Percentiles rank a stretch among this genome's conserved stretches.
These are phyloP conservation scores for Candida labiduridarum DNA, from an alignment of 1,139 yeast genomes.

Conservation along the genomic window DNA sequence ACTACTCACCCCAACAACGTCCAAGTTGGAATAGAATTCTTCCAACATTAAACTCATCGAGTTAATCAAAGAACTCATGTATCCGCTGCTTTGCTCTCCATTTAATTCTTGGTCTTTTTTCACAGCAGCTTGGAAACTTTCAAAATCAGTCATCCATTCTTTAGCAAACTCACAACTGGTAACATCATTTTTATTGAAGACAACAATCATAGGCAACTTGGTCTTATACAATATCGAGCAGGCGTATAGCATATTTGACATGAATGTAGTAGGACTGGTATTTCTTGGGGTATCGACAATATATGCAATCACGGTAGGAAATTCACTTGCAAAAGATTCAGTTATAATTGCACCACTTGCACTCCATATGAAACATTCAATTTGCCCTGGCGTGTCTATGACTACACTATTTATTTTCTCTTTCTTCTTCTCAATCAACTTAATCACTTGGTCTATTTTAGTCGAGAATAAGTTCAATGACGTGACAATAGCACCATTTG, in stretches of 20 bases:
- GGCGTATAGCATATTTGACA: conserved; percentile 97
- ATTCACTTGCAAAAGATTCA: conserved; percentile 93
- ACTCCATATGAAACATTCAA: conserved; percentile 95
- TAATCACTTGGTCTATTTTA: conserved; percentile 92
- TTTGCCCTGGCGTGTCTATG: conserved; percentile 98
- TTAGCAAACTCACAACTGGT: conserved; percentile 82
- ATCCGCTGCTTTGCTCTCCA: conserved; percentile 79
- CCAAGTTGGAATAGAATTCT: conserved; percentile 92
- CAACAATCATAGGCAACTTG: conserved; percentile 94
- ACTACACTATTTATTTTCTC: conserved; percentile 70
- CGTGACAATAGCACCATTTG: conserved; percentile 98
- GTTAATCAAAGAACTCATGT: conserved; percentile 91
- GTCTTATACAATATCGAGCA: conserved; percentile 96
- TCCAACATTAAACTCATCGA: conserved; percentile 96
- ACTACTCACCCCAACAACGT: conserved; percentile 88
- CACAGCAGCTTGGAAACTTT: conserved; percentile 81
- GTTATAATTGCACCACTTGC: conserved; percentile 97
- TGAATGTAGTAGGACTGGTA: conserved; percentile 92
- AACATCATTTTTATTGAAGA: conserved; percentile 93
- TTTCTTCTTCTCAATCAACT: conserved; percentile 79
- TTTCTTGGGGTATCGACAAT: conserved; percentile 96
- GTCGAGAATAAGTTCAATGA: conserved; percentile 90
- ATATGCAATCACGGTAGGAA: conserved; percentile 95
- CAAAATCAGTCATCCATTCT: conserved; percentile 98
- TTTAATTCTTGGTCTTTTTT: conserved; percentile 61